These are phyloP conservation scores for Kandelia obovata DNA, from an alignment of 345 rosid genomes.

Conservation along the genomic window DNA sequence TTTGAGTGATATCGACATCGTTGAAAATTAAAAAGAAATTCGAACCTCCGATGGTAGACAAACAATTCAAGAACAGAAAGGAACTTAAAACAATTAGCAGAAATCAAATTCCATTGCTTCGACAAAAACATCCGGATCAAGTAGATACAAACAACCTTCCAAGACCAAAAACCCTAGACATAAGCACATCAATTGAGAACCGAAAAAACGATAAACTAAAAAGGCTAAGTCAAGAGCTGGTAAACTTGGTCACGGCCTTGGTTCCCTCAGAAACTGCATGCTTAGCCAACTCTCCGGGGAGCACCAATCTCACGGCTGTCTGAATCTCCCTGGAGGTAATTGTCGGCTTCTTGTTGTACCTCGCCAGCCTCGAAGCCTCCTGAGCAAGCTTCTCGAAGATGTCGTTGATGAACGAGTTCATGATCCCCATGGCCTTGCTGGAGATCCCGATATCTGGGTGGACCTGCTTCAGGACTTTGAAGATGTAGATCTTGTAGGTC, in stretches of 20 bases:
- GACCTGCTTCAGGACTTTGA: slow-evolving; percentile 1
- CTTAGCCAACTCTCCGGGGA: slow-evolving; percentile 1
- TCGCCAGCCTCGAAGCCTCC: background rate
- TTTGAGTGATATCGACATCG: no score
- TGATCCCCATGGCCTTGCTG: slow-evolving; percentile 4
- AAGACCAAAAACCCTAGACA: background rate
- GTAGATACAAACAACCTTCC: no score
- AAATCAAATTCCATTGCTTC: no score
- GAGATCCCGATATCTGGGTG: slow-evolving; percentile 1
- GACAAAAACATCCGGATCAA: no score
- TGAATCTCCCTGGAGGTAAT: slow-evolving; percentile 3
- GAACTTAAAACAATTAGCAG: no score
- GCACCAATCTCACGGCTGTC: background rate
- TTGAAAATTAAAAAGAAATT: no score
- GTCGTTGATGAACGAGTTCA: slow-evolving; percentile 3
- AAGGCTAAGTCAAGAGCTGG: background rate
- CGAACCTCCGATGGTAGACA: no score
- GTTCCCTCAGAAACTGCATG: slow-evolving; percentile 1
- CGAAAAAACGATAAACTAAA: background rate
- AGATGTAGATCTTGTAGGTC: slow-evolving; percentile 1
- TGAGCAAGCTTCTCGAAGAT: slow-evolving; percentile 2
- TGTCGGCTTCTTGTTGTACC: slow-evolving; percentile 2
- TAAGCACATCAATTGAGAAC: background rate
- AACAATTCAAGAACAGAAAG: no score
- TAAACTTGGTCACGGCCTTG: slow-evolving; percentile 3